These are phyloP conservation scores for Corinectria fuckeliana DNA, from an alignment of 2,329 filamentous ascomycete genomes.

Conservation along the genomic window DNA sequence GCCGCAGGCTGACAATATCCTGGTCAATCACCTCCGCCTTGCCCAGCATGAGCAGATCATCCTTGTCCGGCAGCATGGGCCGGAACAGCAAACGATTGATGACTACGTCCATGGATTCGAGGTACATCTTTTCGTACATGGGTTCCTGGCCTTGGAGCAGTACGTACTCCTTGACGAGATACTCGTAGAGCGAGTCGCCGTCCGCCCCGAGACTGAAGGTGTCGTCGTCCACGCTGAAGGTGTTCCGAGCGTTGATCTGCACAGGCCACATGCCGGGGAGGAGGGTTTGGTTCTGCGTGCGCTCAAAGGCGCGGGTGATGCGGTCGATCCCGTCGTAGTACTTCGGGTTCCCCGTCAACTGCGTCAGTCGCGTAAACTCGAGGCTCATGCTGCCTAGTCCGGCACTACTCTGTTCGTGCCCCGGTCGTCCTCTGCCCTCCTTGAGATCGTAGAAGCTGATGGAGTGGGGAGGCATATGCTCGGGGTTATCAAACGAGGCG, in stretches of 20 bases:
- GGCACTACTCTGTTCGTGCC: slow-evolving; percentile 39
- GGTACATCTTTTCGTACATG: slow-evolving; percentile 47
- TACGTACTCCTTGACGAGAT: slow-evolving; percentile 70
- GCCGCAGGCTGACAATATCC: slow-evolving; percentile 37
- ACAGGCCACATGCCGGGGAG: slow-evolving; percentile 69
- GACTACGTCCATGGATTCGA: slow-evolving; percentile 60
- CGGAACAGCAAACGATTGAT: slow-evolving; percentile 69
- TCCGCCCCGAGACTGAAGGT: slow-evolving; percentile 55
- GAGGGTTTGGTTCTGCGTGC: slow-evolving; percentile 57
- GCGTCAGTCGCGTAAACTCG: slow-evolving; percentile 68
- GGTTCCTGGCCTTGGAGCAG: slow-evolving; percentile 64
- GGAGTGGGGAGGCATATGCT: slow-evolving; percentile 63
- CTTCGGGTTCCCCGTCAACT: slow-evolving; percentile 63
- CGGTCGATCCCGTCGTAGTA: slow-evolving; percentile 67
- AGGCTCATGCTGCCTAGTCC: slow-evolving; percentile 62
- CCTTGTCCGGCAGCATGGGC: slow-evolving; percentile 63
- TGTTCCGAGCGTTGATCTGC: slow-evolving; percentile 52
- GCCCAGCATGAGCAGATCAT: slow-evolving; percentile 70
- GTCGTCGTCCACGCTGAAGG: slow-evolving; percentile 43
- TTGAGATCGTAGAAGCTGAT: slow-evolving; percentile 51
- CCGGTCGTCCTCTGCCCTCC: slow-evolving; percentile 41
- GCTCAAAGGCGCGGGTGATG: slow-evolving; percentile 61
- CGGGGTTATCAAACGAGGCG: slow-evolving; percentile 69
- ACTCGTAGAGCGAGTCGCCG: slow-evolving; percentile 66
- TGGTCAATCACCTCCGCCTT: slow-evolving; percentile 43